Conservation (phyloP, 1,139 yeast species). For the Dujonia santamariae region DNA sequence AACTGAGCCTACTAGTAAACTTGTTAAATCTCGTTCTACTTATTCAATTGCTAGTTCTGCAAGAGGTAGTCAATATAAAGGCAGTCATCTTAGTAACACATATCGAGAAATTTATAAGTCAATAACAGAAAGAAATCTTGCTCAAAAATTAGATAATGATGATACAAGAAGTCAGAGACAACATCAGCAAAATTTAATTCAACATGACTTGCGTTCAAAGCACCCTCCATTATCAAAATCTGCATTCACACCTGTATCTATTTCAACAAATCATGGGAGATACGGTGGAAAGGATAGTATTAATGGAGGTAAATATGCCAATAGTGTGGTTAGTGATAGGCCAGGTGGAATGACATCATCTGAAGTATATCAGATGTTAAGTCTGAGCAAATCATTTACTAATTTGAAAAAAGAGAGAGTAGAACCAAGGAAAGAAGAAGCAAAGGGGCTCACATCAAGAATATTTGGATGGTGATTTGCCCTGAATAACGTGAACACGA, state of each 20-base stretch:
- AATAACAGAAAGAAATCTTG: slow-evolving; percentile 32
- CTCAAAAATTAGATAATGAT: slow-evolving; percentile 15
- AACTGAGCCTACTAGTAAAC: background rate
- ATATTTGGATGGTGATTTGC: slow-evolving; percentile 38
- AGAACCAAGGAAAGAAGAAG: background rate
- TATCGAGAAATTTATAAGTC: slow-evolving; percentile 36
- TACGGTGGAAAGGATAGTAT: background rate
- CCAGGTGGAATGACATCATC: slow-evolving; percentile 7
- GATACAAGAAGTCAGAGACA: background rate
- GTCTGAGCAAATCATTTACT: background rate
- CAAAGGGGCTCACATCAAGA: slow-evolving; percentile 22
- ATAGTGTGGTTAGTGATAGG: slow-evolving; percentile 8
- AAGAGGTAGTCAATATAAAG: slow-evolving; percentile 1
- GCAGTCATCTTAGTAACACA: slow-evolving; percentile 24
- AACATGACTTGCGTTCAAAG: background rate
- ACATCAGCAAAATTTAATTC: background rate
- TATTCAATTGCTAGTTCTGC: slow-evolving; percentile 23
- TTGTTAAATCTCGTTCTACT: slow-evolving; percentile 23
- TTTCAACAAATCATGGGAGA: too few relatives aligned
- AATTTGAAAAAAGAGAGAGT: slow-evolving; percentile 1
- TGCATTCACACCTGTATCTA: slow-evolving; percentile 7
- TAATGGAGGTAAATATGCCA: slow-evolving; percentile 4
- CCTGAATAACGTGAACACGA: too few relatives aligned
- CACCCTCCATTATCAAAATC: slow-evolving; percentile 8
- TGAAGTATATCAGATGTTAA: slow-evolving; percentile 5